phyloP scores from a whole-genome alignment of 441 rosid species.

The Bruguiera hainesii region DNA sequence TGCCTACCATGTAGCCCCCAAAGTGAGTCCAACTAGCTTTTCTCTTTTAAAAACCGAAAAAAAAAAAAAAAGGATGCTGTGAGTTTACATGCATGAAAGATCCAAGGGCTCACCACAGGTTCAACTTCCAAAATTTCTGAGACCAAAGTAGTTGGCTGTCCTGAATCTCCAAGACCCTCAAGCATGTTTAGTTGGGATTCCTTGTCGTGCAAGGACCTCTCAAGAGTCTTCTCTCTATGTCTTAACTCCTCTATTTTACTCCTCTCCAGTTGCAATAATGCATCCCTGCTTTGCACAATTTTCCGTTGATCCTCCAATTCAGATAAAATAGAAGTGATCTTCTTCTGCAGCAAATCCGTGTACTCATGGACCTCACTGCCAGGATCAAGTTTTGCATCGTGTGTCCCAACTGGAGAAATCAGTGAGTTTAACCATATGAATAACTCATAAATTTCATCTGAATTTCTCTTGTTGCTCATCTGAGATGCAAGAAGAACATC shows the following conservation, averaged over 20 bases:
- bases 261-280: slow-evolving; percentile 69
- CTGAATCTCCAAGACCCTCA: slow-evolving; percentile 42
- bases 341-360: slow-evolving; percentile 68
- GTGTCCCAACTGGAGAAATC: slow-evolving; percentile 43
- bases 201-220: slow-evolving; percentile 62
- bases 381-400: slow-evolving; percentile 45
- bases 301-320: slow-evolving; percentile 57
- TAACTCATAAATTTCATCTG: slow-evolving; percentile 57
- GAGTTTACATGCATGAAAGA: background rate
- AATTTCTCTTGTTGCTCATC: slow-evolving; percentile 48
- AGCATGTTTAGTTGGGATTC: slow-evolving; percentile 63
- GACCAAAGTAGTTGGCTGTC: slow-evolving; percentile 29
- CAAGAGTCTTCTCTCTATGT: slow-evolving; percentile 58
- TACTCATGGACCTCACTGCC: slow-evolving; percentile 34
- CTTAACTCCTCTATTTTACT: slow-evolving; percentile 72
- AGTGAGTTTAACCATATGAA: slow-evolving; percentile 59
- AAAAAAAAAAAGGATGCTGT: too few relatives aligned
- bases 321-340: slow-evolving; percentile 50
- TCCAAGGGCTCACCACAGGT: slow-evolving; percentile 68
- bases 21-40: too few relatives aligned
- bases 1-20: too few relatives aligned
- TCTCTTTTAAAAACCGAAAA: too few relatives aligned
- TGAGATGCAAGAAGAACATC: slow-evolving; percentile 84
- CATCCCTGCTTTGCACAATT: slow-evolving; percentile 58
- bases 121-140: slow-evolving; percentile 86